Evolutionary conservation across 305 asterid genomes (phyloP).

Genomic region (Fraxinus albicans): DNA sequence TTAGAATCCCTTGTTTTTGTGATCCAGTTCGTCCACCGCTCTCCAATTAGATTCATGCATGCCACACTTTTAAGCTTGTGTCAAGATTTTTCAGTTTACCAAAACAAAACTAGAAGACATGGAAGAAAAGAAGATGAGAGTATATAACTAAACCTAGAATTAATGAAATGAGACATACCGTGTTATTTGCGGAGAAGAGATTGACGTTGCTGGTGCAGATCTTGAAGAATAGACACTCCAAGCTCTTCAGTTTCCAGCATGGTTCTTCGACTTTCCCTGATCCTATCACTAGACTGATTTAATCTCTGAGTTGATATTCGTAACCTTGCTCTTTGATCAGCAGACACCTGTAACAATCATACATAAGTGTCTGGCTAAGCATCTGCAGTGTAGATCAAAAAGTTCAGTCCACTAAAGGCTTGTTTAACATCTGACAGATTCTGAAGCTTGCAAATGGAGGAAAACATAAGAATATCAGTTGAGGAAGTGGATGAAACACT

Average conservation of each 20-base stretch:
- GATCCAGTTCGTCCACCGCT: no score
- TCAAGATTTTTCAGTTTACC: no score
- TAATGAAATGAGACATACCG: constrained; percentile 28
- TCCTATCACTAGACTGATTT: constrained; percentile 48
- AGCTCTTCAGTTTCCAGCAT: constrained; percentile 79
- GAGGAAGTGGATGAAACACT: not conserved
- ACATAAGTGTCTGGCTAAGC: not conserved
- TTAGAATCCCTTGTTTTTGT: no score
- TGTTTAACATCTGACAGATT: no score
- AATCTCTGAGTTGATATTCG: constrained; percentile 63
- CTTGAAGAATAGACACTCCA: constrained; percentile 75
- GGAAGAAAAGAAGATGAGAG: not conserved
- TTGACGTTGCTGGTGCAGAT: constrained; percentile 70
- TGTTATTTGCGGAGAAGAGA: constrained; percentile 57
- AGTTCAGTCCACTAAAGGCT: constrained; percentile 30
- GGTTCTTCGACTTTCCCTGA: constrained; percentile 55
- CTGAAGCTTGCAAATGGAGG: not conserved
- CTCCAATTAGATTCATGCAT: no score
- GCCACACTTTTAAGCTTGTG: no score
- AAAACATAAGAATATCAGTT: not conserved
- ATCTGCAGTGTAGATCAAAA: constrained; percentile 32
- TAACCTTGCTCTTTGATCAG: constrained; percentile 63
- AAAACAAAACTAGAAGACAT: no score
- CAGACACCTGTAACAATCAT: constrained; percentile 35
- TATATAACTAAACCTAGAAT: not conserved